Conservation (phyloP, 2,329 filamentous ascomycete species). For the Cladosporium sp. region DNA sequence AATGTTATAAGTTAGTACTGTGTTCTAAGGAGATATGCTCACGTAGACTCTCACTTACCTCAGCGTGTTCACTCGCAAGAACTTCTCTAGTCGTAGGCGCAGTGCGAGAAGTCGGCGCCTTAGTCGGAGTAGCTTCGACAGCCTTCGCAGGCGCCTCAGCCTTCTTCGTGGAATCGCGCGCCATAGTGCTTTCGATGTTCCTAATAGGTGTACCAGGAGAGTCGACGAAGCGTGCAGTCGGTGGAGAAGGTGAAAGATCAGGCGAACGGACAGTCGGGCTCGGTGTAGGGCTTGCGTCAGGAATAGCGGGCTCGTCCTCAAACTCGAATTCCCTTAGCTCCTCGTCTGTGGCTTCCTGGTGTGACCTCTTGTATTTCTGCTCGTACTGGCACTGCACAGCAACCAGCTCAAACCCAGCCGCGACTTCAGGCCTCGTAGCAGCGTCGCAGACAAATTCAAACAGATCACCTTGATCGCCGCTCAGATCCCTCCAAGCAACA, state of each 20-base stretch:
- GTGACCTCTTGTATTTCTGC: constrained; percentile 79
- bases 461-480: constrained; percentile 88
- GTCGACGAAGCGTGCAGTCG: neutral
- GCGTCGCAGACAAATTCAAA: constrained; percentile 95
- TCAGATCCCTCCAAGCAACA: constrained; percentile 90
- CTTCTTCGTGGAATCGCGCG: constrained; percentile 27
- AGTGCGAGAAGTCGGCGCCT: constrained; percentile 56
- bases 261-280: constrained; percentile 43
- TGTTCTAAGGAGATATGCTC: neutral
- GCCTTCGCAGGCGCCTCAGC: constrained; percentile 33
- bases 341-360: constrained; percentile 73
- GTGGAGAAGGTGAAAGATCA: constrained; percentile 13
- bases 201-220: constrained; percentile 11
- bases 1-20: neutral
- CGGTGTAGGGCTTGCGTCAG: constrained; percentile 54
- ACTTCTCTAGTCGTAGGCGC: constrained; percentile 68
- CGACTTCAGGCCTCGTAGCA: constrained; percentile 64
- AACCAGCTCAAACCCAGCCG: constrained; percentile 74
- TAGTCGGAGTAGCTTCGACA: constrained; percentile 43
- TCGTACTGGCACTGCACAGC: constrained; percentile 97
- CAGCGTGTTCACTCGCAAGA: constrained; percentile 69
- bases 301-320: constrained; percentile 56
- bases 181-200: constrained; percentile 24
- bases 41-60: constrained; percentile 37
- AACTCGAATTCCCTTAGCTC: constrained; percentile 84